Percentiles rank a stretch among this genome's conserved stretches.
Conservation (phyloP, 306 rosid species). For the Lathyrus oleraceus region DNA sequence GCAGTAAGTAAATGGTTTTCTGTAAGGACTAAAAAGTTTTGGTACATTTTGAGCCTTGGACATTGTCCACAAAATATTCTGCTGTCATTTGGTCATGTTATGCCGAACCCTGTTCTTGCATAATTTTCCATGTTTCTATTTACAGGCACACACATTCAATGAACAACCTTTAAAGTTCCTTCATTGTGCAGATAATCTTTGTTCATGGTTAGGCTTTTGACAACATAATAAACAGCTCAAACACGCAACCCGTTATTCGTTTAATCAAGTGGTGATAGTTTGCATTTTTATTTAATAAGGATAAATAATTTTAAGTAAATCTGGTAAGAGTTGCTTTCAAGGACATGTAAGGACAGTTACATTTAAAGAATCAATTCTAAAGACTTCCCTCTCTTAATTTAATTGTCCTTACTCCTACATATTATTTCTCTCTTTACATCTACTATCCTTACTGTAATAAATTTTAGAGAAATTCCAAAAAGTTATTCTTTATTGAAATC, state of each 20-base stretch:
- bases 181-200: not conserved
- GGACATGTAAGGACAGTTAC: too few species aligned
- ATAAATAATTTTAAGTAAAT: not conserved
- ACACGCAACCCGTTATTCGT: not conserved
- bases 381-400: too few species aligned
- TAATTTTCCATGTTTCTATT: not conserved
- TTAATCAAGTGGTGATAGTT: not conserved
- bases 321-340: not conserved
- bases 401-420: too few species aligned
- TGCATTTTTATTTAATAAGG: not conserved
- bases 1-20: slow-evolving; percentile 15
- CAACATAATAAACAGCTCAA: not conserved
- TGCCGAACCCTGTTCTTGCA: too few species aligned
- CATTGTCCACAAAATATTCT: not conserved
- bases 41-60: not conserved
- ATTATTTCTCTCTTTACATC: too few species aligned
- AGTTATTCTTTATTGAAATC: too few species aligned
- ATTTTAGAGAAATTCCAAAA: too few species aligned
- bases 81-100: not conserved
- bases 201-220: slow-evolving; percentile 7
- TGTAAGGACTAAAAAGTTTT: not conserved
- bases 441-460: too few species aligned
- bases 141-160: not conserved
- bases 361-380: too few species aligned
- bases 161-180: not conserved